Conservation (phyloP, 2,329 filamentous ascomycete species). For the Penicillium sumatraense region DNA sequence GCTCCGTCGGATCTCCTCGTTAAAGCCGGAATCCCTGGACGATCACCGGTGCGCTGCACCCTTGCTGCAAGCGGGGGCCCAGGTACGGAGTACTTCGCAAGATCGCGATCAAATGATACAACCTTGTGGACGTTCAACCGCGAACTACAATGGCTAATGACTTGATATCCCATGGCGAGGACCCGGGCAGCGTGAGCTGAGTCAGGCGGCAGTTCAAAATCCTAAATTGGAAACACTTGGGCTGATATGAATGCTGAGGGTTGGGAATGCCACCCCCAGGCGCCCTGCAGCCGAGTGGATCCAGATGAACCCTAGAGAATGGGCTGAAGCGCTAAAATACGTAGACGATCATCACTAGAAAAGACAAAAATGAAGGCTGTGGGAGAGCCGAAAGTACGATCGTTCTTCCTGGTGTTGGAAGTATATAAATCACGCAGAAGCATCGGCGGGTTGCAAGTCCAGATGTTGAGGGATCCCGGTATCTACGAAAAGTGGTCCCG, state of each 20-base stretch:
- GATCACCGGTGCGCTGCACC: conserved; percentile 5
- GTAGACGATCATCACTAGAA: neutral
- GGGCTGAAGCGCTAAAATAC: neutral
- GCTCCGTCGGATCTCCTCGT: neutral
- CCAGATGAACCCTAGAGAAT: neutral
- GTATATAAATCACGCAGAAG: too few relatives aligned
- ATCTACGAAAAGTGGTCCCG: too few relatives aligned
- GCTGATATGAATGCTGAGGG: neutral
- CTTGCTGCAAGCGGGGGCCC: conserved; percentile 11
- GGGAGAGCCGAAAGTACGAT: too few relatives aligned
- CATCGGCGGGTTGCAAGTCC: too few relatives aligned
- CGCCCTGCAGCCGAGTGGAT: neutral
- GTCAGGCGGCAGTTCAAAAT: conserved; percentile 1
- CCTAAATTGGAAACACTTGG: neutral
- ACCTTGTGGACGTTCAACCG: neutral
- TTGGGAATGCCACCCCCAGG: neutral
- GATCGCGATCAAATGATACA: neutral
- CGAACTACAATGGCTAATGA: neutral
- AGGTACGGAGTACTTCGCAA: neutral
- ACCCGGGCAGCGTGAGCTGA: neutral
- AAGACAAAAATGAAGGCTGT: neutral
- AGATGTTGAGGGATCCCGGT: too few relatives aligned
- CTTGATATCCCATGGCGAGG: neutral
- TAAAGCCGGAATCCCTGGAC: neutral
- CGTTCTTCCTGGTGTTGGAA: too few relatives aligned